Conservation (phyloP, 176 grass and related monocot species). For the Elymus sibiricus region DNA sequence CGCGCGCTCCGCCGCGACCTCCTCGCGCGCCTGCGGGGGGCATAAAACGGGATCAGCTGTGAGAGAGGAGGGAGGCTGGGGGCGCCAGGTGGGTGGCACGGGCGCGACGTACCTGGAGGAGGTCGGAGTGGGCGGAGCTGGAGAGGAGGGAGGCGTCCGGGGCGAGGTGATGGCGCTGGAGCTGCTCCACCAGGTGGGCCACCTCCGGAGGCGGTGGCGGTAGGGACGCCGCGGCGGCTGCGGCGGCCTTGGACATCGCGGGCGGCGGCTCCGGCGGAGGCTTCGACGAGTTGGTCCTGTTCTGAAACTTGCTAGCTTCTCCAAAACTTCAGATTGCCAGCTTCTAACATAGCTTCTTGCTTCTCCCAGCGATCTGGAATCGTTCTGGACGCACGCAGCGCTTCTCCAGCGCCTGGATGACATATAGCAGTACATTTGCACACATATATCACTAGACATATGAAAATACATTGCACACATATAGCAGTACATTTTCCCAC, state of each 20-base stretch:
- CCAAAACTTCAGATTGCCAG: no score
- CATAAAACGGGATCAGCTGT: background rate
- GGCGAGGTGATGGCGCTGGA: conserved; percentile 89
- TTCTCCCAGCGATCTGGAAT: no score
- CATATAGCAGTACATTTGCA: no score
- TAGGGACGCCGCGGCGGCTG: conserved; percentile 42
- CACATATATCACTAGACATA: no score
- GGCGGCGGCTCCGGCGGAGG: background rate
- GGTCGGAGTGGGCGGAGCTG: conserved; percentile 68
- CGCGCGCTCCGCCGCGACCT: conserved; percentile 74
- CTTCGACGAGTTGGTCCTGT: background rate
- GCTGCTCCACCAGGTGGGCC: conserved; percentile 74
- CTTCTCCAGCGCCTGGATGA: no score
- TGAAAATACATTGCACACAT: no score
- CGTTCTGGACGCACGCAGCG: no score
- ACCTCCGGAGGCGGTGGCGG: conserved; percentile 73
- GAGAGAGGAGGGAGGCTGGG: background rate
- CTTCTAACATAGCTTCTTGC: no score
- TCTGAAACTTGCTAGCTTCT: no score
- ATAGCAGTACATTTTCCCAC: no score
- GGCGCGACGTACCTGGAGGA: conserved; percentile 57
- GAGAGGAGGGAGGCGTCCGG: conserved; percentile 89
- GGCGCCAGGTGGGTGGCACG: background rate
- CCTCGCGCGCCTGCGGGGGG: conserved; percentile 66
- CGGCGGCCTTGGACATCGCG: conserved; percentile 66